Evolutionary conservation across 179 eudicot genomes (phyloP).

Genomic region (Amaranthus tricolor): DNA sequence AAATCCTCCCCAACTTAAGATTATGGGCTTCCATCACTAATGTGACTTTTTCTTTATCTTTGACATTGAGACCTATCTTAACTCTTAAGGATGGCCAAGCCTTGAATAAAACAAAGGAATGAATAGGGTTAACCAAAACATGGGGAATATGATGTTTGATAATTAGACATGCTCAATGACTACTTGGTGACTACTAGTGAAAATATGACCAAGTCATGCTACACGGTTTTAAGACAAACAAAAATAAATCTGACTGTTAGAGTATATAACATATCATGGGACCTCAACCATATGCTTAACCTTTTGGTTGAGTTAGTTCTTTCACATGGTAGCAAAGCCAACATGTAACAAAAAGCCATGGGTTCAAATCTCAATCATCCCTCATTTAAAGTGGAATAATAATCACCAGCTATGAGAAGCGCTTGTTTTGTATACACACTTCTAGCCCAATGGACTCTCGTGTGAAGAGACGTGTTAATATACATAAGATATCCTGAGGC

Average conservation of each 20-base stretch:
- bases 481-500: too few species aligned
- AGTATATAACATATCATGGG: too few species aligned
- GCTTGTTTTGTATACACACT: too few species aligned
- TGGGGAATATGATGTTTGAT: not conserved
- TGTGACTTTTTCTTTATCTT: conserved; percentile 15
- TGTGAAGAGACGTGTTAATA: too few species aligned
- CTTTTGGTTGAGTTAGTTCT: too few species aligned
- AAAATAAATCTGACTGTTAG: not conserved
- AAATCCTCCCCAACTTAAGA: too few species aligned
- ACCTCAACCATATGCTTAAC: too few species aligned
- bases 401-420: not conserved
- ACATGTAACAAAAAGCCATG: not conserved
- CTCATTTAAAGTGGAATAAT: not conserved
- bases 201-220: not conserved
- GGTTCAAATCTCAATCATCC: not conserved
- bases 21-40: not conserved
- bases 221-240: not conserved
- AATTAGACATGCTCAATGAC: conserved; percentile 1
- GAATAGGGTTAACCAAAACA: not conserved
- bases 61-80: not conserved
- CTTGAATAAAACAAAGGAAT: not conserved
- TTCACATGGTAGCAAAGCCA: not conserved
- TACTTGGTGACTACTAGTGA: not conserved
- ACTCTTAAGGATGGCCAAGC: conserved; percentile 4
- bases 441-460: too few species aligned